Base-by-base conservation (phyloP, 805 yeast genomes). In the Wickerhamomyces kurtzmanii region DNA sequence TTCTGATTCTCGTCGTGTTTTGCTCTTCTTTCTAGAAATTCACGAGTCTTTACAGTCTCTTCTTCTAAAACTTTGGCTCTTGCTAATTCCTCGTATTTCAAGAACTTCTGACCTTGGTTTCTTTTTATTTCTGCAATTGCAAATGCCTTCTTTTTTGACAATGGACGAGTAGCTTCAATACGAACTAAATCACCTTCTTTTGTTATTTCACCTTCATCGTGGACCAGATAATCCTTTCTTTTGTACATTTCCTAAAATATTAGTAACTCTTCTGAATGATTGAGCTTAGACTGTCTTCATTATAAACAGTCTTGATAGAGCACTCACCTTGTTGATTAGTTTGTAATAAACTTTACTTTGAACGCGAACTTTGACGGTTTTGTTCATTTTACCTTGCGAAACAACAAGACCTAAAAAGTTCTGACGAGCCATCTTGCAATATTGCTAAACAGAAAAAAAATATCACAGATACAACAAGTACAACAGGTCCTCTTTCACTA, bases 111-210 rank as follows among this genome's bases (percentile, higher is more conserved):
- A 69, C 96, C 97, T 56, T 81, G 75, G 47, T 83, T 79, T 50
- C 68, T 75, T 57, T 84, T 72, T 51, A 89, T 83, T 49, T 89
- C 96, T 3, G 96, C 95, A 33, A 89, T 75, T 8, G 96, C 86
- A 60, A 89, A 89, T 36, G 68, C 72, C 55, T 89, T 89, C 34
- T 77, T 65, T 12, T 87, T 71, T 12, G 94, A 77, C 23, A 86
- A 56, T 23, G 94, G 94, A 38, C 95, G 78, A 20, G 86, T 79
- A 20, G 84, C 71, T 55, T 89, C 94, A 32, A 89, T 84, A 55
- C 97, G 74, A 11, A 91, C 97, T 37, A 89, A 63, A 59, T 89
- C 98, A 24, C 98, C 98, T 52, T 86, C 95, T 49, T 86, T 78
- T 43, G 96, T 83, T 29, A 85, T 67, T 47, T 83, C 77, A 17